Evolutionary conservation across 306 rosid genomes (phyloP), one percentile per base, ranked within the genome.

Genomic region (Quercus aquifolioides): DNA sequence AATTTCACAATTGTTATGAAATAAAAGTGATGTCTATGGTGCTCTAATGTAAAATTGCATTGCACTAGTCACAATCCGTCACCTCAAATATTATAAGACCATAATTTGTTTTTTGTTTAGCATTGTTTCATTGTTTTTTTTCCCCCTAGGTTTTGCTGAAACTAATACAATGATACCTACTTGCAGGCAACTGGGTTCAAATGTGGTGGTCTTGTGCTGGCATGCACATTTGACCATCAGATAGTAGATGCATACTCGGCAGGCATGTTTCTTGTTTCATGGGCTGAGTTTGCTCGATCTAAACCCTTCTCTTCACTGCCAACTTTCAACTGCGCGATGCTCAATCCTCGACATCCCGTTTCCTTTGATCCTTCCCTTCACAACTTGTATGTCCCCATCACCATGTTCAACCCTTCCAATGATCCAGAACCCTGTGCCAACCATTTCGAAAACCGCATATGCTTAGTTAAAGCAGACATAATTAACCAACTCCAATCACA

Each of bases 171-270:
- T 25, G 13, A 78, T 54, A 35, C 71, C 21, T 5, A 1, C 8
- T 20, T 57, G 76, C 77, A 93, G 97, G 90, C 30, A 23, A 93
- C 97, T 6, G 84, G 80, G 41, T 79, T 93, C 13, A 81, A 78
- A 54, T 93, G 97, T 71, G 96, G 97, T 5, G 96, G 96, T 1
- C 30, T 91, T 64, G 82, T 93, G 65, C 89, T 91, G 49, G 89
- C 83, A 20, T 93, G 97, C 86, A 80, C 89, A 11, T 93, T 93
- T 72, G 97, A 93, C 78, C 97, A 93, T 76, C 94, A 94, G 15
- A 80, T 93, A 19, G 89, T 96, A 0, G 97, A 91, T 78, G 96
- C 91, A 4, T 78, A 89, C 69, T 91, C 97, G 13, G 20, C 90
- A 41, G 87, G 91, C 88, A 91, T 91, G 96, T 88, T 93, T 19